Conservation (phyloP, 257 asterid species). For the Plantago elongata region DNA sequence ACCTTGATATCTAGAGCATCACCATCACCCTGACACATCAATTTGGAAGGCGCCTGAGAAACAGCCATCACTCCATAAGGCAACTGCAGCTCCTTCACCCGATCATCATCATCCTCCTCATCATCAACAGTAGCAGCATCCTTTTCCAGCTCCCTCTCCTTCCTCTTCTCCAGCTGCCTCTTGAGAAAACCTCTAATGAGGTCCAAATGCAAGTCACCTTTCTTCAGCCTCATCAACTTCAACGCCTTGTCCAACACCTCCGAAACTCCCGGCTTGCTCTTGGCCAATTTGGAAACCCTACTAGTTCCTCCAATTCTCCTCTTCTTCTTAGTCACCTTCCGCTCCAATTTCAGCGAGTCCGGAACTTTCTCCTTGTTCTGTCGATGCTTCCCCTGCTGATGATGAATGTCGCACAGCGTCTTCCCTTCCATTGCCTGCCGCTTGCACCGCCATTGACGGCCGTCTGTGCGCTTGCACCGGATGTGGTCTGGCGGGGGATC, state of each 20-base stretch:
- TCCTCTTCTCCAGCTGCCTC: conserved; percentile 82
- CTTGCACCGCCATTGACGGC: conserved; percentile 96
- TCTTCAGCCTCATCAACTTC: conserved; percentile 75
- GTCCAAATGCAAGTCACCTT: conserved; percentile 85
- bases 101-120: conserved; percentile 1
- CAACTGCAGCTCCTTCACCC: conserved; percentile 29
- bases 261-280: conserved; percentile 41
- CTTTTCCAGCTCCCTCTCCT: conserved; percentile 43
- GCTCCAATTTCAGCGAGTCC: conserved; percentile 73
- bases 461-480: conserved; percentile 97
- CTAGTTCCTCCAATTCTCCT: conserved; percentile 29
- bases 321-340: conserved; percentile 44
- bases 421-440: conserved; percentile 72
- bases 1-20: conserved; percentile 48
- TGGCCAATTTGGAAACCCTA: conserved; percentile 34
- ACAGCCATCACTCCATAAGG: conserved; percentile 88
- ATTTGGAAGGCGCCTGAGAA: conserved; percentile 37
- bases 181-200: conserved; percentile 72
- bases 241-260: conserved; percentile 84
- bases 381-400: conserved; percentile 81
- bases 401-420: conserved; percentile 85
- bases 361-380: conserved; percentile 81
- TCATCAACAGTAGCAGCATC: conserved; percentile 32
- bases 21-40: conserved; percentile 22
- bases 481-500: conserved; percentile 74